Evolutionary conservation across 2,329 filamentous ascomycete species (phyloP), one percentile per base, ranked within the genome.

Genomic region (Ophiocordyceps unilateralis): DNA sequence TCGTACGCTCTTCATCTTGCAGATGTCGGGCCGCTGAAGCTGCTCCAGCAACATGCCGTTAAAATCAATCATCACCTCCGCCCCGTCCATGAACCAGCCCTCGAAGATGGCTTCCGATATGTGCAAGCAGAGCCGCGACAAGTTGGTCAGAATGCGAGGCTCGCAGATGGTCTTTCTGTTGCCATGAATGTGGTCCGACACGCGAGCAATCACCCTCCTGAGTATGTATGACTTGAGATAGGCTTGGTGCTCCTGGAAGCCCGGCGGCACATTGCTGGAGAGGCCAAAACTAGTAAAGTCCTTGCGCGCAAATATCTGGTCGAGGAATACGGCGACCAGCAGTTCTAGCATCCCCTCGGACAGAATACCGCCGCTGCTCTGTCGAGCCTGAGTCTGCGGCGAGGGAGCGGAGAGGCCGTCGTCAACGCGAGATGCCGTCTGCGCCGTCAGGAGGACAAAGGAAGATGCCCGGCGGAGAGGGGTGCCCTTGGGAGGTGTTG

Each of bases 161-260:
- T 96, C 88, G 44, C 76, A 74, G 2, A 96, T 68, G 0, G 81
- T 64, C 44, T 79, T 77, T 52, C 83, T 77, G 48, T 88, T 75
- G 2, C 81, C 62, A 46, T 84, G 76, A 9, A 96, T 70, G 20
- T 76, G 69, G 45, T 74, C 82, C 28, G 75, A 74, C 15, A 94
- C 63, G 24, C 82, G 76, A 3, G 77, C 72, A 39, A 95, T 72
- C 0, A 83, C 78, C 49, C 81, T 81, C 23, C 79, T 76, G 19
- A 96, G 66, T 3, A 96, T 66, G 55, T 88, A 95, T 0, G 91
- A 93, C 55, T 93, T 86, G 50, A 98, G 95, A 57, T 88, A 93
- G 0, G 87, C 86, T 53, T 95, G 88, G 51, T 96, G 87, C 56
- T 96, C 91, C 50, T 89, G 77, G 53, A 93, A 94, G 0, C 89